Conservation (phyloP, 176 grass and related monocot genomes). For the Eremochloa ophiuroides region DNA sequence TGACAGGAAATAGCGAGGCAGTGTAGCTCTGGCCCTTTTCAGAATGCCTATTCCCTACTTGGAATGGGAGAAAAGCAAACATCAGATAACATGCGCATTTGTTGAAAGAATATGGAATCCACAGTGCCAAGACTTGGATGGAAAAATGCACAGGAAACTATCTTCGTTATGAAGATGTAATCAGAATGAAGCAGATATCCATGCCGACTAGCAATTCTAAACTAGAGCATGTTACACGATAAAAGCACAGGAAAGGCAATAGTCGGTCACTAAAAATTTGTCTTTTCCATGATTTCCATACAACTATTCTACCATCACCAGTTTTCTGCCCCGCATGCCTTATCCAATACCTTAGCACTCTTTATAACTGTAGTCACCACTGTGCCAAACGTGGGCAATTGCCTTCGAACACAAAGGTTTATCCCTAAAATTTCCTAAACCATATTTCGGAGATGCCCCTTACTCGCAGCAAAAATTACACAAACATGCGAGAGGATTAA, state of each 20-base stretch:
- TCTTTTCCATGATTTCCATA: not conserved
- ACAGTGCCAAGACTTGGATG: not conserved
- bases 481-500: not conserved
- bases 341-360: conserved; percentile 18
- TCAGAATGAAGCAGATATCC: not conserved
- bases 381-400: not conserved
- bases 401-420: not conserved
- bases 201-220: not conserved
- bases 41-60: not conserved
- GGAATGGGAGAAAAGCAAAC: not conserved
- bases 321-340: not conserved
- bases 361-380: not conserved
- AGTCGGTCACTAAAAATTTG: not conserved
- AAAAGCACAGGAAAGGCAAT: not conserved
- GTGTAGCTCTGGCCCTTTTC: not conserved
- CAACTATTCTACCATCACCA: not conserved
- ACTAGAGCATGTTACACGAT: not conserved
- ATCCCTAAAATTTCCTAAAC: conserved; percentile 22
- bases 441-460: not conserved
- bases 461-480: not conserved
- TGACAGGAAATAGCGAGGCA: not conserved
- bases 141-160: not conserved
- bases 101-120: not conserved
- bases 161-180: conserved; percentile 1
- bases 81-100: not conserved